Base-by-base conservation (phyloP, 257 asterid genomes). In the Solanum virginianum region DNA sequence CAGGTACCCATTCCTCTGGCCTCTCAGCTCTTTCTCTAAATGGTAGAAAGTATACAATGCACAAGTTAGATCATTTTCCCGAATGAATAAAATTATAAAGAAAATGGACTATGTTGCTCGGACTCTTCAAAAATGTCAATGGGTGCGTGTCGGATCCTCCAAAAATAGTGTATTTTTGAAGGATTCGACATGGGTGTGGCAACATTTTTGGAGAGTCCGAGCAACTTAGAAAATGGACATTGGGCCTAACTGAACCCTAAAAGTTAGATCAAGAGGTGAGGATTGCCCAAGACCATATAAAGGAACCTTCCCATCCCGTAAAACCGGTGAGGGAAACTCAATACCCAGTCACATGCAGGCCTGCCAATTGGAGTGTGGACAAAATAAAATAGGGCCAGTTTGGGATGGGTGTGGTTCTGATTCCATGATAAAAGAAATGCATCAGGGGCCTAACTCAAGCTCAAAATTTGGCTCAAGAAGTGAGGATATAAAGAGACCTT, bases 1-100 rank as follows among this genome's bases (percentile, higher is more conserved):
- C 89, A 16, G 99, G 99, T 83, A 95, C 99, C 99, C 99, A 95
- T 16, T 96, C 98, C 85, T 89, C 95, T 17, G 99, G 98, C 90
- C 99, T 94, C 90, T 94, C 96, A 55, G 88, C 84, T 90, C 97
- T 94, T 88, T 80, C 85, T 81, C 99, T 96, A 91, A 51, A 79
- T 16, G 8, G 26, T 79, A 9, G 49, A 79, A 74, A 79, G 83
- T 29, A 85, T 83, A 54, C 18, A 62, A 86, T 32, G 39, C 20
- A 47, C 79, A 51, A 66, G 29, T 51, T 83, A 47, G 68, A 41
- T 32, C 36, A 53, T 79, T 56, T 47, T 53, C 29, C 82, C 45
- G 0, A 49, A 75, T 15, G 10, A 79, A 3, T 32, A 51, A 60
- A 60, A 60, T 60, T 60, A 60, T 60, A 60, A 10, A 60, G 68